Evolutionary conservation across 495 filamentous ascomycete species (phyloP).

Genomic region (Aspergillus affinis): DNA sequence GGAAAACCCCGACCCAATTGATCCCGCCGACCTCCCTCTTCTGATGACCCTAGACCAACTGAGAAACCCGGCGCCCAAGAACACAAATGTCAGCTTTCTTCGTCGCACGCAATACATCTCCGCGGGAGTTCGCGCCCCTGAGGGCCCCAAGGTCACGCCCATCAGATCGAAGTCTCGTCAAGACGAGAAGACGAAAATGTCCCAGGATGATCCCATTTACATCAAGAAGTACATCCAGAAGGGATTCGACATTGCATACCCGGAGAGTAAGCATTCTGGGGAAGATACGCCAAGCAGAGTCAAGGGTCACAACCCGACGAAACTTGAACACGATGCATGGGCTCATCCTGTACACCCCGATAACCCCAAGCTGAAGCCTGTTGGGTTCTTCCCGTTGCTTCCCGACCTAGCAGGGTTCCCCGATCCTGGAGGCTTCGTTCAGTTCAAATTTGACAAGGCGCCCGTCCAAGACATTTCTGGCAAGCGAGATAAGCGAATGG

Average conservation of each 20-base stretch:
- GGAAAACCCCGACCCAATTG: slow-evolving; percentile 63
- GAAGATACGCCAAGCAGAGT: slow-evolving; percentile 49
- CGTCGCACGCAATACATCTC: slow-evolving; percentile 96
- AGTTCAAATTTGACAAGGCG: slow-evolving; percentile 85
- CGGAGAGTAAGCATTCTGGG: slow-evolving; percentile 58
- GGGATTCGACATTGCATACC: slow-evolving; percentile 81
- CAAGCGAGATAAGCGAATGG: slow-evolving; percentile 77
- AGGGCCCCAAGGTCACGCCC: slow-evolving; percentile 38
- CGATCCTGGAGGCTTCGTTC: slow-evolving; percentile 81
- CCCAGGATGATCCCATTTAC: slow-evolving; percentile 75
- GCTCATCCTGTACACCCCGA: slow-evolving; percentile 75
- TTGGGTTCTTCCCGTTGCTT: slow-evolving; percentile 78
- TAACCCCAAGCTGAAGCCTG: slow-evolving; percentile 72
- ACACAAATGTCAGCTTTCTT: slow-evolving; percentile 82
- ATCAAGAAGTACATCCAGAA: slow-evolving; percentile 80
- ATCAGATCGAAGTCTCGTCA: slow-evolving; percentile 42
- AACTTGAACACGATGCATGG: slow-evolving; percentile 66
- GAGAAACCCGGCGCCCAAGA: slow-evolving; percentile 72
- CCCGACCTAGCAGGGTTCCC: slow-evolving; percentile 87
- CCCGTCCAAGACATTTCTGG: slow-evolving; percentile 58
- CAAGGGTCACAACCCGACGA: slow-evolving; percentile 54
- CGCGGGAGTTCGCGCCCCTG: slow-evolving; percentile 53
- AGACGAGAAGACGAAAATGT: slow-evolving; percentile 41
- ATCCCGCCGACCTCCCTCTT: slow-evolving; percentile 79
- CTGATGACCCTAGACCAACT: slow-evolving; percentile 76